Base-by-base conservation (phyloP, 208 protist species). In the Trypanosoma platydactyli region DNA sequence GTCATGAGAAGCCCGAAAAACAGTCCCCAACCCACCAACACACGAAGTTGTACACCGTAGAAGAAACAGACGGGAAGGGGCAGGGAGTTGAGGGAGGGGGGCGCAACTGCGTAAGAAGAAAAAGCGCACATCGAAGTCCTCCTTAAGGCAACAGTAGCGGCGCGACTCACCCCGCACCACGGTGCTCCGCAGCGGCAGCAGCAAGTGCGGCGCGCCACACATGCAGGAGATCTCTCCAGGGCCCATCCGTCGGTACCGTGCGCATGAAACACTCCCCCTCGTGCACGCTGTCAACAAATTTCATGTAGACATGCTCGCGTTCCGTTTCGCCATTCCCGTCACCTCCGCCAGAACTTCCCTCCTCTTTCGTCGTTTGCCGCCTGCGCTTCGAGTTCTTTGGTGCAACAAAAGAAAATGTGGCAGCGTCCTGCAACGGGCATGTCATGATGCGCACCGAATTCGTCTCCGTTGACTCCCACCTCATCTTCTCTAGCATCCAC, bases 401-500 rank as follows among this genome's bases (percentile, higher is more conserved):
- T 22, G 41, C 22, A 5, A 53, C 64, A 64, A 91, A 92, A 9
- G 83, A 90, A 68, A 94, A 89, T 33, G 58, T 71, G 12, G 64
- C 49, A 3, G 78, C 71, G 53, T 88, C 79, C 22, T 67, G 76
- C 64, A 94, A 70, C 15, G 83, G 84, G 30, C 84, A 73, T 20
- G 76, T 75, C 35, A 76, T 79, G 30, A 94, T 56, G 1, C 83
- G 83, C 46, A 46, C 58, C 9, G 85, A 83, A 15, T 49, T 72
- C 44, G 88, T 94, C 49, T 90, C 80, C 3, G 72, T 46, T 55
- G 73, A 72, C 69, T 81, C 77, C 89, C 89, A 94, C 30, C 33
- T 48, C 76, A 91, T 90, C 62, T 92, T 92, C n/a, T 81, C 41
- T 45, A 89, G 24, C 15, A 94, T 83, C 86, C 85, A 92, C 22